Base-by-base conservation (phyloP, 306 rosid genomes). In the Sicyos edulis region DNA sequence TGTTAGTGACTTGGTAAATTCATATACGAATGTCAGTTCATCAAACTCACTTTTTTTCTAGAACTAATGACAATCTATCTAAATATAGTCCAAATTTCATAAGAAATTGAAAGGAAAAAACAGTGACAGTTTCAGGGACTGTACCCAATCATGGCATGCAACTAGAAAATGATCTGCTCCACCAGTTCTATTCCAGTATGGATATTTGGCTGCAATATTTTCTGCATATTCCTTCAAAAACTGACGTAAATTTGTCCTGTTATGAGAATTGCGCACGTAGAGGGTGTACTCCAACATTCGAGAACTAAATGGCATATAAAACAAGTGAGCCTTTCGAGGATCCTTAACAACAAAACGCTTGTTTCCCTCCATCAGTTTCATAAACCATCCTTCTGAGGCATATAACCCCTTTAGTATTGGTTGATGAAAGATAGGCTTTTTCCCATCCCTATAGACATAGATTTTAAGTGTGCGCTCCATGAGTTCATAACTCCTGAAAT, bases 341-440 rank as follows among this genome's bases (percentile, higher is more conserved):
- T 92, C 85, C 79, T 87, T 88, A 73, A 90, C 91, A 61, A 78
- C 85, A 73, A 83, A 92, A 12, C 45, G 83, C 85, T 79, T 90
- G 64, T 84, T 80, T 81, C 85, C 86, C 85, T 90, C 91, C 91
- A 92, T 92, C 85, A 90, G 79, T 81, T 90, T 92, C 98, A 90
- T 90, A 76, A 92, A 92, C 96, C 98, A 90, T 74, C 98, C 96
- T 81, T 92, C 98, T 0, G 98, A 87, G 55, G 98, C 91, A 81
- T 90, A 92, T 34, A 92, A 80, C 51, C 98, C 98, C 77, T 78
- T 88, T 16, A 90, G 79, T 75, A 88, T 82, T 66, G 98, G 96
- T 78, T 83, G 93, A 83, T 92, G 98, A 76, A 90, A 92, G 77
- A 92, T 88, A 37, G 98, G 98, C 80, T 87, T 90, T 22, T 75